Base-by-base conservation (phyloP, 495 filamentous ascomycete genomes). In the Diplogelasinospora grovesii region DNA sequence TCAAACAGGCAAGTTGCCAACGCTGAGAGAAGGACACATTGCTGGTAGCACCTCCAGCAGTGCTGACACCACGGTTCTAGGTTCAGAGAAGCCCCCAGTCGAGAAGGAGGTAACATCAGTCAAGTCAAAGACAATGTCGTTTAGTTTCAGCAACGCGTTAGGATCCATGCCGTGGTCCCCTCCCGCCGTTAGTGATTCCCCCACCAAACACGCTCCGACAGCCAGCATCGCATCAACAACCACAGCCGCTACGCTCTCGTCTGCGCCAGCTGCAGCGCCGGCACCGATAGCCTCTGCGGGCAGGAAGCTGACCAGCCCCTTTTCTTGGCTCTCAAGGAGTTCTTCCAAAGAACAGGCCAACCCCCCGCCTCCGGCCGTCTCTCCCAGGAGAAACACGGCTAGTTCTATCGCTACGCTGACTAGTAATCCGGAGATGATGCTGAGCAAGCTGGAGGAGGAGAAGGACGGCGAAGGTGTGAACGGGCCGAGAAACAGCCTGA, bases 321-420 rank as follows among this genome's bases (percentile, higher is more conserved):
- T 90, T 45, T 78, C 85, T 14, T 92, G 85, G 85, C 73, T 93
- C 33, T 88, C 85, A n/a, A 72, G 87, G 45, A 82, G 75, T 53
- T 80, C 79, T 8, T 73, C 74, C 5, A 70, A 71, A 22, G 65
- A 71, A 21, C 86, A 85, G 54, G 77, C 84, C 20, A 53, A 66
- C 28, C 64, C 73, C 21, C 68, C 79, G 3, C 68, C 77, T 7
- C 43, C 63, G 7, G 43, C 59, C 18, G 51, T 62, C 25, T 66
- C 68, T 9, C 47, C 65, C 2, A 64, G 67, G 43, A 73, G 84
- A 51, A 85, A 89, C 54, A 93, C 86, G 3, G 74, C 72, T 28
- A 80, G 80, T 26, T 92, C 88, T 0, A 66, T 87, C 36, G 81
- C 79, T 13, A 88, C 86, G 4, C 48, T 88, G 30, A 71, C 68